These are phyloP conservation scores for Schizopora paradoxa DNA, from an alignment of 1,284 basidiomycete genomes.

Conservation along the genomic window DNA sequence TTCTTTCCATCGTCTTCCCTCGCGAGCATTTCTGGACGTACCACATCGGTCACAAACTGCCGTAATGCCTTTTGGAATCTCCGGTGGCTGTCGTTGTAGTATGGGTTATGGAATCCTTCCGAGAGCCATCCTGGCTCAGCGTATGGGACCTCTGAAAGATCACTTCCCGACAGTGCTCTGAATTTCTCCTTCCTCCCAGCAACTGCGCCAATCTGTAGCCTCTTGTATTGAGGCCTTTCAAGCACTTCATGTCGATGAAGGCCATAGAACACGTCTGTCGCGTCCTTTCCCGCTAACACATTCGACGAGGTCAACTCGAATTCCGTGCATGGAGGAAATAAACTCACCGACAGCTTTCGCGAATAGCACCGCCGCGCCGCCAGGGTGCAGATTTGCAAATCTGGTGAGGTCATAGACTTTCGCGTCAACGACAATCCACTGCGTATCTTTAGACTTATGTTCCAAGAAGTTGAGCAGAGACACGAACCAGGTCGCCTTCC, in stretches of 20 bases:
- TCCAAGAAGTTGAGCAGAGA: neutral
- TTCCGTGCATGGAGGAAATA: neutral
- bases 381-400: slow-evolving; percentile 63
- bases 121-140: slow-evolving; percentile 87
- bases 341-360: slow-evolving; percentile 34
- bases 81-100: slow-evolving; percentile 73
- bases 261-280: slow-evolving; percentile 87
- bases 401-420: slow-evolving; percentile 62
- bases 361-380: slow-evolving; percentile 54
- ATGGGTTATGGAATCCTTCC: slow-evolving; percentile 77
- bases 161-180: slow-evolving; percentile 56
- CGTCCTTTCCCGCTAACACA: slow-evolving; percentile 64
- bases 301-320: too few relatives aligned
- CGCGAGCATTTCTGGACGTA: slow-evolving; percentile 57
- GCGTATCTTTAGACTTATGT: neutral
- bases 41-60: slow-evolving; percentile 57
- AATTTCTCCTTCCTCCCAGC: slow-evolving; percentile 62
- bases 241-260: slow-evolving; percentile 88
- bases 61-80: slow-evolving; percentile 63
- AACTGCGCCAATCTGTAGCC: slow-evolving; percentile 78
- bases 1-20: slow-evolving; percentile 80
- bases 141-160: slow-evolving; percentile 77
- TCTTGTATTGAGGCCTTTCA: slow-evolving; percentile 72
- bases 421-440: slow-evolving; percentile 66
- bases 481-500: slow-evolving; percentile 59